A percentile compares a stretch with the other conserved stretches of the same genome.
Evolutionary conservation across 192 early-diverging fungal genomes (phyloP).

Genomic region (Podila clonocystis): DNA sequence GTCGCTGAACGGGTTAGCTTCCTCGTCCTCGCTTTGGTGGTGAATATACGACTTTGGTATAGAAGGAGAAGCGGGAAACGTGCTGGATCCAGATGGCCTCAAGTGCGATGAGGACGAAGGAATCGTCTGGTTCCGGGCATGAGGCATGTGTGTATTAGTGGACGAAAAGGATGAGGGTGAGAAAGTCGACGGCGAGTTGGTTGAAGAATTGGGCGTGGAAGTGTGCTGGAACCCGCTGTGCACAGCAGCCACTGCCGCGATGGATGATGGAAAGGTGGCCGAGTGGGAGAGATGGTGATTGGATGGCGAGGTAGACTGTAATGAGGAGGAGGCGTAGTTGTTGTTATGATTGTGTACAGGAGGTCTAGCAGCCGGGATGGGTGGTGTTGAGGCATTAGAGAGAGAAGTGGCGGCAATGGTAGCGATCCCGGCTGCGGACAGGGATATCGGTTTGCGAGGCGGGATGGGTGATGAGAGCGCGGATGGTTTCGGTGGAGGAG

Average conservation of each 20-base stretch:
- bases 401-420: slow-evolving; percentile 21
- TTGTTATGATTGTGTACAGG: background rate
- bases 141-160: slow-evolving; percentile 13
- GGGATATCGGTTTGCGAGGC: slow-evolving; percentile 25
- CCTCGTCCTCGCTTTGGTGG: background rate
- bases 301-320: slow-evolving; percentile 6
- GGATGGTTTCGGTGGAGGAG: slow-evolving; percentile 43
- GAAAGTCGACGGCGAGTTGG: slow-evolving; percentile 28
- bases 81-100: slow-evolving; percentile 26
- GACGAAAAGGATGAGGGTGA: background rate
- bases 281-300: slow-evolving; percentile 1
- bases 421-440: slow-evolving; percentile 36
- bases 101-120: slow-evolving; percentile 29
- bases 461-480: slow-evolving; percentile 30
- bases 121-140: slow-evolving; percentile 35
- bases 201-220: slow-evolving; percentile 6
- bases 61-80: slow-evolving; percentile 21
- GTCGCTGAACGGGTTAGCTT: slow-evolving; percentile 38
- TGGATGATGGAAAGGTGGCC: background rate
- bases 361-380: slow-evolving; percentile 33
- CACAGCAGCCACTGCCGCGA: background rate
- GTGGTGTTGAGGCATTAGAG: slow-evolving; percentile 9
- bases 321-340: slow-evolving; percentile 7
- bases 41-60: background rate
- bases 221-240: background rate